Evolutionary conservation across 75 land plant species (phyloP), one percentile per base, ranked within the genome.

Genomic region (Picea sitchensis): DNA sequence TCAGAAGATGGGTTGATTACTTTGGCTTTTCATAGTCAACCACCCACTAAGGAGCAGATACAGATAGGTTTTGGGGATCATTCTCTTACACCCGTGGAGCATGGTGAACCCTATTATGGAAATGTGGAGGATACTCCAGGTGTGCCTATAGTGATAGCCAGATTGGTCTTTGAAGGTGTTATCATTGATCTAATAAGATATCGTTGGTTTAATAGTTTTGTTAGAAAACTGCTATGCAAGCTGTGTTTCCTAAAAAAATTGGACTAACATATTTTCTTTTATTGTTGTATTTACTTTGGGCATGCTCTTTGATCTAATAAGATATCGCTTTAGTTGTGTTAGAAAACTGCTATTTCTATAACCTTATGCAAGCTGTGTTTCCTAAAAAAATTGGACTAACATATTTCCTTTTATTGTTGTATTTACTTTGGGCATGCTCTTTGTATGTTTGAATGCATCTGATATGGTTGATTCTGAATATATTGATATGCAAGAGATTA

Each of bases 31-130:
- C 76, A 67, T 78, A 83, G 54, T 75, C 80, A 83, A 69, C 88
- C 95, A 1, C 96, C 96, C 2, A 81, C 77, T 5, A 81, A 77
- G 78, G 84, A 83, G 20, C 84, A 80, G 65, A 73, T 80, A 8
- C 67, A 82, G 59, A 71, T 57, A n/a, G 79, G 36, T 26, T 65
- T 76, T 76, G 74, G 32, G 36, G 63, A 73, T 44, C 26, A 80
- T 65, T 75, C 75, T n/a, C 20, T 73, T 20, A 72, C 62, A 68
- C 69, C 80, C 75, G 47, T 75, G 73, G 60, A 86, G 14, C 80
- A 84, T 61, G 77, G 76, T 38, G 82, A 75, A 31, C 86, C 71
- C n/a, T 73, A 76, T 34, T 86, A 86, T 86, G 88, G 88, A 32
- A 83, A 77, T 23, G 18, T 76, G 51, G 86, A 86, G 58, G 88